These are phyloP conservation scores for Trichocomaceae sp. DNA, from an alignment of 2,329 filamentous ascomycete species.

Conservation along the genomic window DNA sequence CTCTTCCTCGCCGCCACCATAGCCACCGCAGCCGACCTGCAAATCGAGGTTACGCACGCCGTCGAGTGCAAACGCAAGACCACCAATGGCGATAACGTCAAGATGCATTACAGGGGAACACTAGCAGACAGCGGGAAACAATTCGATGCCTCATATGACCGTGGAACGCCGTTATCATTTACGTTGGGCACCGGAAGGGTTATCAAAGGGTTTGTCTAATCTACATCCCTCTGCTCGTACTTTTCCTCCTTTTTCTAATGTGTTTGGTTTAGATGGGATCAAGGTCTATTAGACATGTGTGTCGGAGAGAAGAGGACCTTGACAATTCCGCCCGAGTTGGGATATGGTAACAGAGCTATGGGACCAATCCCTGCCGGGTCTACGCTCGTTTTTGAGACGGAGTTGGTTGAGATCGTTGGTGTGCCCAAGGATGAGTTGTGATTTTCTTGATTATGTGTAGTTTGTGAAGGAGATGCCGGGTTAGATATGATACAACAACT, in stretches of 20 bases:
- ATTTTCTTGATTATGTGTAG: not conserved
- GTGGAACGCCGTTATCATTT: conserved; percentile 70
- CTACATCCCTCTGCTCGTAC: not conserved
- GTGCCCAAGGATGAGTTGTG: conserved; percentile 49
- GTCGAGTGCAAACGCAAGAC: conserved; percentile 77
- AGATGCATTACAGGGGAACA: conserved; percentile 84
- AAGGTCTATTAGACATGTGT: conserved; percentile 89
- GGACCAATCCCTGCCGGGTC: conserved; percentile 78
- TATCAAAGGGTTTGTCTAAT: conserved; percentile 67
- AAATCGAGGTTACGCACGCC: conserved; percentile 67
- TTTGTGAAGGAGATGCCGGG: not conserved
- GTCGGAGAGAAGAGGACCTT: conserved; percentile 86
- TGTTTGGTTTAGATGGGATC: conserved; percentile 62
- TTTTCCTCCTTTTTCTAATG: not conserved
- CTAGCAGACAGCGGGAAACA: conserved; percentile 65
- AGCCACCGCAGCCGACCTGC: conserved; percentile 43
- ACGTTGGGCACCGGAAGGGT: conserved; percentile 73
- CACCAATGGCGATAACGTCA: conserved; percentile 66
- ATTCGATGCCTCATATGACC: conserved; percentile 80
- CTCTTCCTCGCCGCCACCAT: conserved; percentile 6
- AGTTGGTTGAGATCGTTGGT: conserved; percentile 76
- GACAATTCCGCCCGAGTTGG: conserved; percentile 80
- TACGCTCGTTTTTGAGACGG: conserved; percentile 87
- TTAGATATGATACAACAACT: not conserved
- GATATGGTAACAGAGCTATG: conserved; percentile 68